phyloP scores from a whole-genome alignment of 306 rosid genomes.

The Vicia villosa region DNA sequence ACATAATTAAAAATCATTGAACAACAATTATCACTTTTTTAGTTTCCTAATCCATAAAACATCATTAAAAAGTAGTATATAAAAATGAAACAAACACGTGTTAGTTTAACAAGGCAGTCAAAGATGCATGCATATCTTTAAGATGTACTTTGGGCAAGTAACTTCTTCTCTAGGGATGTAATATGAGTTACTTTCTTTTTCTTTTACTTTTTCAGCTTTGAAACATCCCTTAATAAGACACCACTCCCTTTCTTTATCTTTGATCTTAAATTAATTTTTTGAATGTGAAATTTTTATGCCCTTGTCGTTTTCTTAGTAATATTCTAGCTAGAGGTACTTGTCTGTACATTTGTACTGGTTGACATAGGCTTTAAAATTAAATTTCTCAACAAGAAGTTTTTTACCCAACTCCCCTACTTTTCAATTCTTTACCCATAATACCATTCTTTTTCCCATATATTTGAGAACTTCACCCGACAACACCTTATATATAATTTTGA shows the following conservation, averaged over 20 bases:
- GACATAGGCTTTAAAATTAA: background rate
- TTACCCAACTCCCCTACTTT: too few species aligned
- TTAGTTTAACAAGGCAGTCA: conserved; percentile 53
- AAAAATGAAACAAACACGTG: background rate
- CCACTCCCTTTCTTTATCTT: background rate
- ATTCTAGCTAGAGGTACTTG: background rate
- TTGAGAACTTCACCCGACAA: too few species aligned
- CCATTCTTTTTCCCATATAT: too few species aligned
- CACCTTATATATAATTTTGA: too few species aligned
- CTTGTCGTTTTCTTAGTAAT: background rate
- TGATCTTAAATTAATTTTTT: too few species aligned
- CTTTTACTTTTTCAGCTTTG: conserved; percentile 55
- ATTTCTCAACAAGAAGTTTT: too few species aligned
- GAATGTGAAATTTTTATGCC: background rate
- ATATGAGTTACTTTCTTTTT: conserved; percentile 40
- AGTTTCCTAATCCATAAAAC: background rate
- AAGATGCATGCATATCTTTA: conserved; percentile 49
- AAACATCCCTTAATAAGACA: conserved; percentile 35
- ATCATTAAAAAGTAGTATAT: background rate
- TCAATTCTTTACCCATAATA: too few species aligned
- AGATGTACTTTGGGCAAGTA: conserved; percentile 57
- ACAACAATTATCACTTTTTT: background rate
- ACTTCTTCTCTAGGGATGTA: conserved; percentile 39
- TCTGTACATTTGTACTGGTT: background rate
- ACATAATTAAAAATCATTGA: background rate